phyloP scores from a whole-genome alignment of 1,284 basidiomycete species.

The Pseudomicrostroma phylloplanum region DNA sequence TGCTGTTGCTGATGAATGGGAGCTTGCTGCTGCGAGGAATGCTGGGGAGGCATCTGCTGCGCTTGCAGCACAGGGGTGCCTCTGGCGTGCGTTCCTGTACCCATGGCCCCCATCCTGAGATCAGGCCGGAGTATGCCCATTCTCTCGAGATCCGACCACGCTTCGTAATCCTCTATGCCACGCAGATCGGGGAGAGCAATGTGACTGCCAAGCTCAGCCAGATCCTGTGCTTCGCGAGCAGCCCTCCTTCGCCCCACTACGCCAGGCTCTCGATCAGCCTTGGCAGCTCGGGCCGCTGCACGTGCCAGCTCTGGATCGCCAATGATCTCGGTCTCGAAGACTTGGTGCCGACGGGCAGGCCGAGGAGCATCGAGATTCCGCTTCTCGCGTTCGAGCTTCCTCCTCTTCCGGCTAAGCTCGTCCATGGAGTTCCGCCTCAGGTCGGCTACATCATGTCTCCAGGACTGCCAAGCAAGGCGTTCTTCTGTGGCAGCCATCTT shows the following conservation, averaged over 20 bases:
- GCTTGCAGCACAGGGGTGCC: neutral
- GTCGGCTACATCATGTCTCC: constrained; percentile 64
- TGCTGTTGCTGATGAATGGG: constrained; percentile 22
- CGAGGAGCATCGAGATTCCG: constrained; percentile 66
- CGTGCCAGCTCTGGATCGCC: constrained; percentile 27
- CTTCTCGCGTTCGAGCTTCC: constrained; percentile 72
- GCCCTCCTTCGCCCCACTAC: constrained; percentile 4
- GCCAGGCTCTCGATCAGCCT: neutral
- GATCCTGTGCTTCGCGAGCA: neutral
- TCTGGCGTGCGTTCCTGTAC: neutral
- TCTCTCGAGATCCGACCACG: constrained; percentile 45
- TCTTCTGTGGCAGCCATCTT: constrained; percentile 60
- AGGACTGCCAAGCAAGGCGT: constrained; percentile 64
- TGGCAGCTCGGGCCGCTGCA: constrained; percentile 22
- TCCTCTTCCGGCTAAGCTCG: constrained; percentile 71
- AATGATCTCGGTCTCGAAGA: constrained; percentile 47
- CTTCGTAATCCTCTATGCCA: constrained; percentile 38
- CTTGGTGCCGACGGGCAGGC: constrained; percentile 53
- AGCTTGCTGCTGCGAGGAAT: constrained; percentile 18
- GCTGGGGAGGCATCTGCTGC: constrained; percentile 1
- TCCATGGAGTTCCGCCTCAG: constrained; percentile 75
- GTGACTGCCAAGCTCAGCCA: constrained; percentile 6
- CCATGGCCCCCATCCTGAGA: neutral
- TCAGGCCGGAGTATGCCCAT: constrained; percentile 31
- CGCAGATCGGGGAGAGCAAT: constrained; percentile 46